Evolutionary conservation across 768 basidiomycete species (phyloP), one percentile per base, ranked within the genome.

Genomic region (Russula compacta): DNA sequence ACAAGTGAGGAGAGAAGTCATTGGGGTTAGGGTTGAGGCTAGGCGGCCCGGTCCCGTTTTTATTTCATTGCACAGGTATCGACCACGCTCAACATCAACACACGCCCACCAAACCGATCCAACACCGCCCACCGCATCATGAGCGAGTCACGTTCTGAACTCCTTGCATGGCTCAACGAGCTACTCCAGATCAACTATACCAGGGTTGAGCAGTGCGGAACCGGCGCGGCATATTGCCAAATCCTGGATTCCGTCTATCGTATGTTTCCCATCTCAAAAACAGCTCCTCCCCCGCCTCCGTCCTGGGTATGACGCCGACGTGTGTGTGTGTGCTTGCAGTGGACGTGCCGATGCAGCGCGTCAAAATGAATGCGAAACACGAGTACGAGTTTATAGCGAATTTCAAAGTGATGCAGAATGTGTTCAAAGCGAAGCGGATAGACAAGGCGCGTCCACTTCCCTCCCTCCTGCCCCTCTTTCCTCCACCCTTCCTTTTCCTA

Each of bases 371-470:
- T 73, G 94, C 97, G 47, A 94, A 85, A 76, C 90, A 92, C 70
- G 92, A 97, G 71, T 98, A 97, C 76, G 95, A 98, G 73, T 98
- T 84, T 70, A 75, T 98, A 57, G 88, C 84, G 32, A 99, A 99
- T 77, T 98, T 84, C 81, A 98, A 98, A 74, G 81, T 98, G 71
- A 77, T 99, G 73, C 97, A 99, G 73, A 93, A 86, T 68, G 71
- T 81, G 43, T 98, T 99, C 86, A 92, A 93, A 71, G 71, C 79
- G 14, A 89, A 98, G 74, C 89, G 92, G 76, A 87, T 99, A 65
- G 95, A 98, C 74, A 98, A 95, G 86, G 93, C 81, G 68, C 71
- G 79, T 69, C 10, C 33, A 29, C 21, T 36, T 21, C 11, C 29
- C 38, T 24, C 42, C 11, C 48, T 1, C 10, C 7, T 9, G 0